Conservation (phyloP, 2,329 filamentous ascomycete species). For the Sporothrix variecibatus region DNA sequence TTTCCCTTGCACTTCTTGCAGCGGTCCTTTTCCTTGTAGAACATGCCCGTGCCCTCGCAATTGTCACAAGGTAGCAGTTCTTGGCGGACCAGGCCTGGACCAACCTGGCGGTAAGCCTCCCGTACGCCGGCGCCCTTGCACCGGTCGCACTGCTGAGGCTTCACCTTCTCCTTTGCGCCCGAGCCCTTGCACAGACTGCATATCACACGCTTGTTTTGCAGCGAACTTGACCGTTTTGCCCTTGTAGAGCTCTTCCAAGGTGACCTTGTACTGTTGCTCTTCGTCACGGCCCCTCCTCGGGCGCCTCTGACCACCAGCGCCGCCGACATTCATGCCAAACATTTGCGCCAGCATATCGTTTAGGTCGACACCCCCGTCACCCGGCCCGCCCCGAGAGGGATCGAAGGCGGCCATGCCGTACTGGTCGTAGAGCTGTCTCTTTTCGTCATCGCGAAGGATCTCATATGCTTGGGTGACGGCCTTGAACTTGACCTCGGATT, state of each 20-base stretch:
- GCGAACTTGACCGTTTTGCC: constrained; percentile 97
- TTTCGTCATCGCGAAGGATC: constrained; percentile 94
- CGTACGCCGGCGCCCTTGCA: constrained; percentile 81
- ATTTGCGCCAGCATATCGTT: constrained; percentile 93
- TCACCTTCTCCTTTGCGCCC: constrained; percentile 90
- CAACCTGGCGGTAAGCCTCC: constrained; percentile 78
- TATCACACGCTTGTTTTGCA: constrained; percentile 90
- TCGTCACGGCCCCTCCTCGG: constrained; percentile 77
- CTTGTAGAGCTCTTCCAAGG: constrained; percentile 94
- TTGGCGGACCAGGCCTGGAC: constrained; percentile 81
- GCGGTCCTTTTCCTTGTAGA: constrained; percentile 93
- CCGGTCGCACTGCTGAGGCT: constrained; percentile 76
- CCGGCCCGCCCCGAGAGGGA: constrained; percentile 64
- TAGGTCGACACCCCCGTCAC: constrained; percentile 74
- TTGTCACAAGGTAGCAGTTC: constrained; percentile 77
- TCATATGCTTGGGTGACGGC: constrained; percentile 92
- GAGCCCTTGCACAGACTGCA: constrained; percentile 85
- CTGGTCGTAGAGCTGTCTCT: constrained; percentile 85
- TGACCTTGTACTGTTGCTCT: constrained; percentile 87
- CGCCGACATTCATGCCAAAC: constrained; percentile 73
- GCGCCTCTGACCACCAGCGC: constrained; percentile 52
- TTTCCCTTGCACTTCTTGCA: constrained; percentile 99
- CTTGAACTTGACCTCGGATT: constrained; percentile 92
- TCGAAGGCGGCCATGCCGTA: constrained; percentile 97
- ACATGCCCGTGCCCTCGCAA: constrained; percentile 81